Evolutionary conservation across 2,329 filamentous ascomycete genomes (phyloP), one percentile per base, ranked within the genome.

Genomic region (Colletotrichum eleusines): DNA sequence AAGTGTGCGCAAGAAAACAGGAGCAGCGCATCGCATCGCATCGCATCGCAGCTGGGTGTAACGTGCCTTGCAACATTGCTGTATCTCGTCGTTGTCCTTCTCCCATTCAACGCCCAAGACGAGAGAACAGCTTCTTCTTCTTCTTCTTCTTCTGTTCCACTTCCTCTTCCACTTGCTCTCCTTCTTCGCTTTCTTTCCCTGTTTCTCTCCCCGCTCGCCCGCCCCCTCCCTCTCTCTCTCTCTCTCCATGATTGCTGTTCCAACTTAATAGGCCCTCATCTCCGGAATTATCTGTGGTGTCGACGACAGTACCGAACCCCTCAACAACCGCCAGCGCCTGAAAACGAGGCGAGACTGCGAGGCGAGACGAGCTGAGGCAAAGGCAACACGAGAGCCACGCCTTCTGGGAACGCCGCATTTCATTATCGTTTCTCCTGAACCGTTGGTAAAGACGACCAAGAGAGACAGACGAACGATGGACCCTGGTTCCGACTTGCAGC

Each of bases 401-500:
- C 28, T 23, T 5, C 42, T 33, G 57, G 57, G 18, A 63, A 35
- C 44, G 44, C 35, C 60, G 51, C 33, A 20, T 18, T 28, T n/a
- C 46, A 12, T 26, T 23, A 50, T 33, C 33, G 16, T 33, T 26
- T 23, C 50, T 5, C 50, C 16, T 20, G 40, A 11, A 40, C 2
- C 61, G 23, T 38, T n/a, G 16, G 31, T 12, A 48, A 23, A 31
- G 23, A 48, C 12, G 18, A 33, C 11, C 18, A 44, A 35, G 11
- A 61, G 20, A 61, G 18, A 46, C 11, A 23, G 51, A 38, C 20
- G 46, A n/a, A 38, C 54, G 63, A 71, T 71, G 63, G 63, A 71
- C 53, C 68, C 63, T 64, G 63, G 63, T 53, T 62, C 63, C 31
- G 63, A 50, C 50, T 63, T 74, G 57, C 59, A 81, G 50, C 80